phyloP scores from a whole-genome alignment of 768 basidiomycete genomes.

The Stropharia rugosoannulata region DNA sequence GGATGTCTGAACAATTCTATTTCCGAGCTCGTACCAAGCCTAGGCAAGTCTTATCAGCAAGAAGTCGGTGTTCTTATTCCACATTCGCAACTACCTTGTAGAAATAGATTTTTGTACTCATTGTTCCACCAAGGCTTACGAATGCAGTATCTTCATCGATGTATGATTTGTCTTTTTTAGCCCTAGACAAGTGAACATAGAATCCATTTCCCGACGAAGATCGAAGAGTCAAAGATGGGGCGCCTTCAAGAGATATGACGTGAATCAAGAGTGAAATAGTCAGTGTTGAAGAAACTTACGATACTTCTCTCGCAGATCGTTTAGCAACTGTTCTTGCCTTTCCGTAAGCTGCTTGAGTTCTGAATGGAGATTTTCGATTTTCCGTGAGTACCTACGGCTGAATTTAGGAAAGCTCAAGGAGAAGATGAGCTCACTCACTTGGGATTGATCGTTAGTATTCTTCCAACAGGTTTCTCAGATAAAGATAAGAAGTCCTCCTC shows the following conservation, averaged over 20 bases:
- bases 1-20: conserved; percentile 58
- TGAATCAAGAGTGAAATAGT: background rate
- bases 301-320: conserved; percentile 48
- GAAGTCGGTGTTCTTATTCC: background rate
- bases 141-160: conserved; percentile 51
- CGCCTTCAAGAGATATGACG: conserved; percentile 39
- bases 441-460: conserved; percentile 64
- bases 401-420: background rate
- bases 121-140: conserved; percentile 57
- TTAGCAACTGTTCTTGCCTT: conserved; percentile 53
- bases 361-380: conserved; percentile 48
- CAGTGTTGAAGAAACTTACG: conserved; percentile 33
- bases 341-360: conserved; percentile 42
- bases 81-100: conserved; percentile 43
- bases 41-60: conserved; percentile 23
- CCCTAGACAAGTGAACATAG: conserved; percentile 69
- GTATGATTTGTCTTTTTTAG: conserved; percentile 58
- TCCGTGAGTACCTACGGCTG: conserved; percentile 56
- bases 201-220: conserved; percentile 67
- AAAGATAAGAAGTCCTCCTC: conserved; percentile 1
- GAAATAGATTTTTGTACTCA: conserved; percentile 69
- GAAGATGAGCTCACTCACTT: conserved; percentile 36
- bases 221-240: conserved; percentile 73
- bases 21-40: conserved; percentile 79
- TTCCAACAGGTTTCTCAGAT: conserved; percentile 21